phyloP scores from a whole-genome alignment of 1,284 basidiomycete species.

The Ustilago esculenta region DNA sequence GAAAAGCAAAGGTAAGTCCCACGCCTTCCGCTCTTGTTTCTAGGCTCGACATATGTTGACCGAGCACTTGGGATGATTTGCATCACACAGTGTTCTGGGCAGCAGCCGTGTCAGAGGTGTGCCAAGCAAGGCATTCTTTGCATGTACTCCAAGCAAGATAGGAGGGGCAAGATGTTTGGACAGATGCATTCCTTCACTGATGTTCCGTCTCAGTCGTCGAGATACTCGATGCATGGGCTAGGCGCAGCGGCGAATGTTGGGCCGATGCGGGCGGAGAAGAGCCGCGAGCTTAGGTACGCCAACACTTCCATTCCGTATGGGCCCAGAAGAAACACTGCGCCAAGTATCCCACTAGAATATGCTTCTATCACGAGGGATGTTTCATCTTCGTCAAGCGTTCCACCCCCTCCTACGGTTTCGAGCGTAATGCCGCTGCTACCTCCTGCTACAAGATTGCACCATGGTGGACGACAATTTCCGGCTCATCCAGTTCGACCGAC shows the following conservation, averaged over 20 bases:
- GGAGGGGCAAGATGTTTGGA: conserved; percentile 8
- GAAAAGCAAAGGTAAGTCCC: conserved; percentile 48
- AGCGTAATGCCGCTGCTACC: neutral
- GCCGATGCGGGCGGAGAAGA: conserved; percentile 9
- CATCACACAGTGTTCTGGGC: conserved; percentile 25
- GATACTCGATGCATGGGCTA: neutral
- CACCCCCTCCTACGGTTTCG: neutral
- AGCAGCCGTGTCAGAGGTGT: conserved; percentile 39
- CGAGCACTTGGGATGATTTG: no score
- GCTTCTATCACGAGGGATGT: neutral
- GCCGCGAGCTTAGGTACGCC: conserved; percentile 4
- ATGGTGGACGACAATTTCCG: no score
- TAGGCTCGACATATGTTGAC: no score
- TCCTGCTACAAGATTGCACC: no score
- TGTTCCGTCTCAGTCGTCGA: conserved; percentile 3
- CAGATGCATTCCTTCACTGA: conserved; percentile 1
- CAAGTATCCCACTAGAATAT: neutral
- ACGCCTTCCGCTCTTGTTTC: no score
- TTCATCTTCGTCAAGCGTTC: neutral
- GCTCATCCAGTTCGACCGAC: no score
- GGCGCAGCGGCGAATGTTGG: conserved; percentile 3
- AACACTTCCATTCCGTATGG: conserved; percentile 15
- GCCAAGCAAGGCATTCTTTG: conserved; percentile 34
- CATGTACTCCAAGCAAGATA: conserved; percentile 19
- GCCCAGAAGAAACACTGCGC: conserved; percentile 10